Conservation (phyloP, 2,329 filamentous ascomycete species). For the Diplocarpon mali region DNA sequence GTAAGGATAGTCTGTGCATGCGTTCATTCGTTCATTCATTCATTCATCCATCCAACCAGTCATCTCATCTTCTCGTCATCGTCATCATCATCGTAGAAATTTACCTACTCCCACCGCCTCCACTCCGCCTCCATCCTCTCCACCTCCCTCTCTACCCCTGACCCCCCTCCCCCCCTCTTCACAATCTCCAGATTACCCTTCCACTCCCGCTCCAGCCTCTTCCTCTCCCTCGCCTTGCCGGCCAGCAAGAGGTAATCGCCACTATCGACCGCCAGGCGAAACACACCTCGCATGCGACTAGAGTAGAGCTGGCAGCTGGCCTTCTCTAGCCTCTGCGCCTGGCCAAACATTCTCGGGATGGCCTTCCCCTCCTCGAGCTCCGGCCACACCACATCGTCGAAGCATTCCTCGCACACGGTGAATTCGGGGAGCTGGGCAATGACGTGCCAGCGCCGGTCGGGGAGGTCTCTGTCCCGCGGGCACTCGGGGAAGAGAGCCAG, state of each 20-base stretch:
- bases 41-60: not conserved
- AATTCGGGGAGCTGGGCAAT: conserved; percentile 67
- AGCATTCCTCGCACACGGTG: conserved; percentile 81
- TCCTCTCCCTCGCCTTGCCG: conserved; percentile 44
- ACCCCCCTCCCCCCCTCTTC: conserved; percentile 10
- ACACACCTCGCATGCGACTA: conserved; percentile 63
- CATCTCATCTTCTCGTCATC: no score
- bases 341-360: conserved; percentile 55
- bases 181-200: conserved; percentile 18
- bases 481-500: conserved; percentile 21
- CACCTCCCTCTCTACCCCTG: conserved; percentile 29
- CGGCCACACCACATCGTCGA: conserved; percentile 67
- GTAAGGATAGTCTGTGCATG: no score
- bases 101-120: conserved; percentile 37
- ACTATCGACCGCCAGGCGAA: conserved; percentile 52
- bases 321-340: conserved; percentile 41
- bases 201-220: conserved; percentile 20
- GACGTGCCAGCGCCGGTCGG: conserved; percentile 63
- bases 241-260: conserved; percentile 57
- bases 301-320: conserved; percentile 73
- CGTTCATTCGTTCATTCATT: not conserved
- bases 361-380: conserved; percentile 41
- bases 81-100: not conserved
- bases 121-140: conserved; percentile 39
- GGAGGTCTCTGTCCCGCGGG: conserved; percentile 34